Base-by-base conservation (phyloP, 768 basidiomycete genomes). In the Phlegmacium glaucopus region DNA sequence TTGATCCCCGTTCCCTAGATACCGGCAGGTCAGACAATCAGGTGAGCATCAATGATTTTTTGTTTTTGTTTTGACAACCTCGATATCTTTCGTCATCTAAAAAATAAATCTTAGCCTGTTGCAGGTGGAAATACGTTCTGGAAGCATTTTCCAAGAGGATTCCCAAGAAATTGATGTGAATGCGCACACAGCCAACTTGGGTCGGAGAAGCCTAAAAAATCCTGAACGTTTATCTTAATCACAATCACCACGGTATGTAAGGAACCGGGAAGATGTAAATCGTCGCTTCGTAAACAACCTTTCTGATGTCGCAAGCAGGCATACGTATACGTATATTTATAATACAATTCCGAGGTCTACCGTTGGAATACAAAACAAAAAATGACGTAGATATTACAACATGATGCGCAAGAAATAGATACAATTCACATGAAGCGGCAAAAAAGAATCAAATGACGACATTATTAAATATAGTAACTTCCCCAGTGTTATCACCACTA, bases 401-500 rank as follows among this genome's bases (percentile, higher is more conserved):
- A n/a, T n/a, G n/a, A n/a, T n/a, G n/a, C n/a, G n/a, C 10, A 34
- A n/a, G n/a, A 34, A 32, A n/a, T 34, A 34, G 32, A 34, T 34
- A n/a, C 6, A n/a, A 4, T n/a, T 34, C 32, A 22, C 32, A n/a
- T 34, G 11, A 47, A 13, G 51, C n/a, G n/a, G n/a, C n/a, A n/a
- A n/a, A n/a, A n/a, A n/a, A n/a, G n/a, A n/a, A n/a, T 53, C 35
- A 60, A 22, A 55, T 51, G 36, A 40, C 35, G 1, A 53, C 40
- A 45, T 52, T 49, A 30, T 75, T 67, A 48, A 75, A 79, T 6
- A 75, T 67, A n/a, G 68, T 69, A 42, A 80, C 63, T 30, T 71
- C 72, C 16, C 79, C 79, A 36, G 71, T 65, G 15, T 67, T 71
- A 57, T 79, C 78, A 4, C 79, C 79, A 12, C 79, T 79, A 38